Conservation (phyloP, 2,329 filamentous ascomycete genomes). For the Colletotrichum sansevieriae region DNA sequence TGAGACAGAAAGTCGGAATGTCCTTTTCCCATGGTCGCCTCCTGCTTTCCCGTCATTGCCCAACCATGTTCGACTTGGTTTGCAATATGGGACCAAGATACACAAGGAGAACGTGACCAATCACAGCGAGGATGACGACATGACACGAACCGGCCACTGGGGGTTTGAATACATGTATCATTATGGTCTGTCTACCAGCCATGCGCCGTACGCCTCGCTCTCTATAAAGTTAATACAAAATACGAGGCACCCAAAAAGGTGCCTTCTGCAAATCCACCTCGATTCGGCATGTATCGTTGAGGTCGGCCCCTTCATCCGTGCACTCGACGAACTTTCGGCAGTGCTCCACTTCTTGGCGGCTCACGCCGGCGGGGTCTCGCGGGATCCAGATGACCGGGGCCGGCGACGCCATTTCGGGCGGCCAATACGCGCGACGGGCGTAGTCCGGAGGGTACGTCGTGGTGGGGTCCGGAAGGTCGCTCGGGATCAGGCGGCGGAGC, state of each 20-base stretch:
- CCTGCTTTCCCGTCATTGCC: too few relatives aligned
- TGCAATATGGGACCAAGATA: too few relatives aligned
- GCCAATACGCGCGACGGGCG: conserved; percentile 75
- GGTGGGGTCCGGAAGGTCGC: conserved; percentile 45
- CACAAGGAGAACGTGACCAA: too few relatives aligned
- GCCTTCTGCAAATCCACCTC: conserved; percentile 39
- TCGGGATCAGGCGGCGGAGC: conserved; percentile 49
- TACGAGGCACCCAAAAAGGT: conserved; percentile 40
- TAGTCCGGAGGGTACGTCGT: conserved; percentile 68
- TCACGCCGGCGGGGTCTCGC: conserved; percentile 76
- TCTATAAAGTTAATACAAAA: conserved; percentile 29
- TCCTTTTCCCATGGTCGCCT: too few relatives aligned
- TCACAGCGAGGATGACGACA: too few relatives aligned
- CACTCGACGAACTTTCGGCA: conserved; percentile 72
- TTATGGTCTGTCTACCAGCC: too few relatives aligned
- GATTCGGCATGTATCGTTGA: conserved; percentile 71
- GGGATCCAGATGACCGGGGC: conserved; percentile 82
- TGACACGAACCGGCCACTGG: too few relatives aligned
- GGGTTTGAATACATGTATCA: too few relatives aligned
- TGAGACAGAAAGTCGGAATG: too few relatives aligned
- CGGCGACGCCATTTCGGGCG: conserved; percentile 74
- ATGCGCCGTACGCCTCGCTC: not conserved
- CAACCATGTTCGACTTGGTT: too few relatives aligned
- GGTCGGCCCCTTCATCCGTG: conserved; percentile 77
- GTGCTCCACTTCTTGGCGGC: conserved; percentile 77